A percentile compares a stretch with the other conserved stretches of the same genome.
These are phyloP conservation scores for Talinum fruticosum DNA, from an alignment of 148 eudicot genomes.

Conservation along the genomic window DNA sequence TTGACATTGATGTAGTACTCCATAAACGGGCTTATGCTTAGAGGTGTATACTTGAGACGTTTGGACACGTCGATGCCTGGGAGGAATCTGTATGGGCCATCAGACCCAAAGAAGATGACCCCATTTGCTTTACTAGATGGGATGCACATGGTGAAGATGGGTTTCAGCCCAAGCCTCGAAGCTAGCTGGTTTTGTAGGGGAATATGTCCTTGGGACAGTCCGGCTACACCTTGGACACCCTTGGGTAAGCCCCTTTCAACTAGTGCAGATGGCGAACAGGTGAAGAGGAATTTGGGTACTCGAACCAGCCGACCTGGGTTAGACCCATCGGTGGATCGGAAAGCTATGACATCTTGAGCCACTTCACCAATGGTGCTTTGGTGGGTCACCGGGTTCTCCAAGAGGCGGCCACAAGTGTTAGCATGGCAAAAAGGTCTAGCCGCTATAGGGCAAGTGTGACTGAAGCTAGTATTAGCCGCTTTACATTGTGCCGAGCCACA, in stretches of 20 bases:
- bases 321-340: slow-evolving; percentile 35
- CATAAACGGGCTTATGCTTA: slow-evolving; percentile 43
- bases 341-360: slow-evolving; percentile 42
- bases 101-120: slow-evolving; percentile 52
- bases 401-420: slow-evolving; percentile 47
- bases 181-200: slow-evolving; percentile 49
- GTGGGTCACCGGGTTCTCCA: slow-evolving; percentile 43
- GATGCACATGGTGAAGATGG: slow-evolving; percentile 49
- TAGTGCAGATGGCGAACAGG: slow-evolving; percentile 49
- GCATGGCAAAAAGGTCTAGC: slow-evolving; percentile 54
- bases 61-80: slow-evolving; percentile 34
- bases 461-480: slow-evolving; percentile 36
- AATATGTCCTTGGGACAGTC: slow-evolving; percentile 47
- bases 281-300: slow-evolving; percentile 39
- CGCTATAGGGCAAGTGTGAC: slow-evolving; percentile 32
- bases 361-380: slow-evolving; percentile 43
- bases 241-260: slow-evolving; percentile 40
- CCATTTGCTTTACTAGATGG: slow-evolving; percentile 34
- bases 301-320: slow-evolving; percentile 30
- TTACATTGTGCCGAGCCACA: slow-evolving; percentile 58
- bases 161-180: slow-evolving; percentile 32
- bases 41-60: slow-evolving; percentile 37
- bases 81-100: slow-evolving; percentile 35
- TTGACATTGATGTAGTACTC: slow-evolving; percentile 49
- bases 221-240: slow-evolving; percentile 54